phyloP scores from a whole-genome alignment of 257 asterid species.

The Solanum tarapatanum region DNA sequence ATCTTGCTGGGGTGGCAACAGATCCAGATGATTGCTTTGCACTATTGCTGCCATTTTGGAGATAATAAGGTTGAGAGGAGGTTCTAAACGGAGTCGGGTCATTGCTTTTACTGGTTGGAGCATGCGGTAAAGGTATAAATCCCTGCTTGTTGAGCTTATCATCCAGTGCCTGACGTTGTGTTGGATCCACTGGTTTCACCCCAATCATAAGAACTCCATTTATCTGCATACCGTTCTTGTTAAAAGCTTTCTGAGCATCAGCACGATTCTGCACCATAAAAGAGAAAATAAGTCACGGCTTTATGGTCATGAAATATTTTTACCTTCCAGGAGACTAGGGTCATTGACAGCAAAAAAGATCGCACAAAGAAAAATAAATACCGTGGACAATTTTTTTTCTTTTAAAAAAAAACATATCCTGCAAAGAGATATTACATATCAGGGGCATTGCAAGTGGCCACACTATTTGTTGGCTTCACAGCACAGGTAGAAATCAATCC shows the following conservation, averaged over 20 bases:
- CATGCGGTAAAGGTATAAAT: conserved; percentile 61
- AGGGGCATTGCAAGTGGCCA: not conserved
- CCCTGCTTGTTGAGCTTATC: conserved; percentile 72
- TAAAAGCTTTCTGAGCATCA: conserved; percentile 85
- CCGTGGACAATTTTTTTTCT: not conserved
- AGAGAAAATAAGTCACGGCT: not conserved
- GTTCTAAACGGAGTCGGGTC: conserved; percentile 41
- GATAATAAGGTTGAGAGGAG: conserved; percentile 47
- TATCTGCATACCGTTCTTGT: conserved; percentile 70
- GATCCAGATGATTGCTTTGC: conserved; percentile 46
- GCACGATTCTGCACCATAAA: conserved; percentile 49
- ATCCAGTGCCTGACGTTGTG: conserved; percentile 61
- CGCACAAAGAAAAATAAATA: not conserved
- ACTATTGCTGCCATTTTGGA: conserved; percentile 47
- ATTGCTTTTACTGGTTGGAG: conserved; percentile 34
- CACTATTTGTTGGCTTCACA: not conserved
- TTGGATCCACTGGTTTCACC: conserved; percentile 80
- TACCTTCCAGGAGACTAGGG: not conserved
- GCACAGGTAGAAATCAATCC: not conserved
- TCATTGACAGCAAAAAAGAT: not conserved
- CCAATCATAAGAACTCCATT: conserved; percentile 90
- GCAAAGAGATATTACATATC: not conserved
- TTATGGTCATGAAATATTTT: not conserved
- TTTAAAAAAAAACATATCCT: not conserved
- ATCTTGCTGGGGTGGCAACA: conserved; percentile 84